Evolutionary conservation across 305 asterid species (phyloP), one percentile per base, ranked within the genome.

Genomic region (Fraxinus sp.): DNA sequence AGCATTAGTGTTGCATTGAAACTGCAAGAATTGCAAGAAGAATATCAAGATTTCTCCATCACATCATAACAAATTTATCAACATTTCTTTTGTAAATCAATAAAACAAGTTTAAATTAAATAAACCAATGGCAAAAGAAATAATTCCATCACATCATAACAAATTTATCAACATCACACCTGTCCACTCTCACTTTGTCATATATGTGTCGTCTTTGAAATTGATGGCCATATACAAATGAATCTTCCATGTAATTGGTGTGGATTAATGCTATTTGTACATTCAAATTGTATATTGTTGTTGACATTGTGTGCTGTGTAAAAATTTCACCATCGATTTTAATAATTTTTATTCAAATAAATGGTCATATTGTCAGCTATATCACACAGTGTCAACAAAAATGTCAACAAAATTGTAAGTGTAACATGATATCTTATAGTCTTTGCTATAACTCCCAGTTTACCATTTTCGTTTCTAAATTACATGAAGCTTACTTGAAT

Each of bases 1-100:
- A 95, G 81, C 95, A 95, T 85, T 62, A 86, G 73, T 70, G 91
- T 89, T 1, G 96, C 90, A 36, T 95, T 91, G 78, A 95, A 95
- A 35, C 98, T 93, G 90, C 75, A 79, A 6, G 64, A 9, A 8
- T 79, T 18, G 46, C 16, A 18, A 83, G 5, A 49, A 59, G n/a
- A 26, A 13, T 4, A 26, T 24, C 33, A 24, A 10, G n/a, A 7
- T 24, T 28, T 66, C 30, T 20, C 70, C 30, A 20, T 59, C 70
- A 59, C 30, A 7, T 2, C 28, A 59, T 20, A 18, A 59, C 30
- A 59, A 20, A 55, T 55, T n/a, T n/a, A n/a, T 55, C 24, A n/a
- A 55, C 26, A 55, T 55, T 55, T 55, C 66, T 55, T 5, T 55
- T 55, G 66, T 55, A n/a, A n/a, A 49, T 7, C 20, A 49, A 49